Percentiles rank a stretch among this genome's conserved stretches.
Conservation (phyloP, 2,329 filamentous ascomycete genomes). For the Magnaporthiopsis incrustans region DNA sequence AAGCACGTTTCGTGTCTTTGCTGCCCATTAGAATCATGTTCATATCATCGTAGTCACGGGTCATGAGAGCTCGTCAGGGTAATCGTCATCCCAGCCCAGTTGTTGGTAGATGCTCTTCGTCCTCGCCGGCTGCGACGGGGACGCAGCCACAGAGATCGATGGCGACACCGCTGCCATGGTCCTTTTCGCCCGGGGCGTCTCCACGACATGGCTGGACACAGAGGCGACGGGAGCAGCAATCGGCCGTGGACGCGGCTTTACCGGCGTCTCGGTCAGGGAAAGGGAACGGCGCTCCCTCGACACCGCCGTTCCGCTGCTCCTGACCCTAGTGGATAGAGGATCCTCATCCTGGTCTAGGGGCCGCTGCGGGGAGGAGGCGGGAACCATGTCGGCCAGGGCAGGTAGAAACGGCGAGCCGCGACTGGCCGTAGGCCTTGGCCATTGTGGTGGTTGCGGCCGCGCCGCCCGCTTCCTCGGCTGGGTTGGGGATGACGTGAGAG, state of each 20-base stretch:
- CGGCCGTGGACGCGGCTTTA: not conserved
- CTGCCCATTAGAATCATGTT: not conserved
- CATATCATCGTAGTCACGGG: not conserved
- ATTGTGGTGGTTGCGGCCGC: slow-evolving; percentile 2
- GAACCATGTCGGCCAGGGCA: slow-evolving; percentile 9
- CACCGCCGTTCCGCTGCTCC: not conserved
- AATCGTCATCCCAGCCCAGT: slow-evolving; percentile 51
- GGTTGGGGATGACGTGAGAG: slow-evolving; percentile 14
- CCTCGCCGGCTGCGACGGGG: slow-evolving; percentile 15
- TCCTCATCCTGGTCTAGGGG: not conserved
- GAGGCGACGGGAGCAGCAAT: not conserved
- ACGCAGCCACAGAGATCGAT: slow-evolving; percentile 2
- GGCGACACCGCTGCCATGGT: slow-evolving; percentile 10
- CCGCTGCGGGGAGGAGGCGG: slow-evolving; percentile 14
- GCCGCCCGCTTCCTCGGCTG: slow-evolving; percentile 10
- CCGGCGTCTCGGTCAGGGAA: not conserved
- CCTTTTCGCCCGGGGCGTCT: slow-evolving; percentile 15
- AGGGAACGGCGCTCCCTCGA: not conserved
- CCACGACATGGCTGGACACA: not conserved
- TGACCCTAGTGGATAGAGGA: not conserved
- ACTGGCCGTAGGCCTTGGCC: not conserved
- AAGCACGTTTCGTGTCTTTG: not conserved
- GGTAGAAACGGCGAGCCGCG: not conserved
- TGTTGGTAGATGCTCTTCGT: slow-evolving; percentile 42
- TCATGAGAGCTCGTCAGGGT: slow-evolving; percentile 25